These are phyloP conservation scores for Sanghuangporus sanghuang DNA, from an alignment of 1,284 basidiomycete genomes.

Conservation along the genomic window DNA sequence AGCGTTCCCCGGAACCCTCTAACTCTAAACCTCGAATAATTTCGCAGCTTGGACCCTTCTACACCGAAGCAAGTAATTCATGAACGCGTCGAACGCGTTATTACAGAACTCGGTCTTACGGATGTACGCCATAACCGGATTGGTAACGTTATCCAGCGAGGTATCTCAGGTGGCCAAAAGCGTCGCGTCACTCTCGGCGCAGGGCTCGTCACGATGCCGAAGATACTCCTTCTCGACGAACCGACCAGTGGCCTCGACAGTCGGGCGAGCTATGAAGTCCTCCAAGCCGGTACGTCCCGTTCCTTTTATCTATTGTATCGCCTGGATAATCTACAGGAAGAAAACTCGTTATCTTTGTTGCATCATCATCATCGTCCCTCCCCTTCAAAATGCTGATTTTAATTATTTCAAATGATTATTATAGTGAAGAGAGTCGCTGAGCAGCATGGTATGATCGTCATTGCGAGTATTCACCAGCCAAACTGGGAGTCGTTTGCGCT, in stretches of 20 bases:
- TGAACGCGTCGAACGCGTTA: slow-evolving; percentile 48
- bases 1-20: neutral
- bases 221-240: slow-evolving; percentile 60
- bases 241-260: slow-evolving; percentile 60
- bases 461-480: slow-evolving; percentile 64
- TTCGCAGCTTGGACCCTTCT: slow-evolving; percentile 42
- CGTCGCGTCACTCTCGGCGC: slow-evolving; percentile 61
- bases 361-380: neutral
- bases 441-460: slow-evolving; percentile 44
- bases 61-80: slow-evolving; percentile 34
- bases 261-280: slow-evolving; percentile 51
- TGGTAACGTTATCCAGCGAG: slow-evolving; percentile 51
- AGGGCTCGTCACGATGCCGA: slow-evolving; percentile 57
- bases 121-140: slow-evolving; percentile 53
- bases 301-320: slow-evolving; percentile 12
- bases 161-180: slow-evolving; percentile 64
- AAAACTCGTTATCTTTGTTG: neutral
- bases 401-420: neutral
- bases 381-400: neutral
- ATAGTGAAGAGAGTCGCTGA: slow-evolving; percentile 24
- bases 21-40: neutral
- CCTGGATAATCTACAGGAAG: neutral
- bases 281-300: slow-evolving; percentile 42
- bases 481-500: slow-evolving; percentile 50
- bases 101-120: slow-evolving; percentile 50